Base-by-base conservation (phyloP, 116 monocot species). In the Zostera marina region DNA sequence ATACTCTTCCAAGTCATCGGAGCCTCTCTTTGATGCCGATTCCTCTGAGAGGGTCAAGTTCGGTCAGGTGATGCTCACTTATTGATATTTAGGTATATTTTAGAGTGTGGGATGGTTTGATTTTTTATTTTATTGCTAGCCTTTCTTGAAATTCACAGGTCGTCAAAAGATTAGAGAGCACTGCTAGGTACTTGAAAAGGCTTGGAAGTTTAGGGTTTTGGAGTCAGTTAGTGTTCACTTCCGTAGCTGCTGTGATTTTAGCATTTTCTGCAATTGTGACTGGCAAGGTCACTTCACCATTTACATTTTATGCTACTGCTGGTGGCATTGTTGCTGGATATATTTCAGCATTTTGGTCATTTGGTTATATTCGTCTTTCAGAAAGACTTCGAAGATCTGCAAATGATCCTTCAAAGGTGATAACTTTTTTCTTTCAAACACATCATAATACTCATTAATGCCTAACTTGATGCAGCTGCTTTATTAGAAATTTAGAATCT, bases 301-400 rank as follows among this genome's bases (percentile, higher is more conserved):
- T 72, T 52, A 98, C 98, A 67, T 98, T 98, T 65, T 90, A 86
- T 69, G 67, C 90, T 11, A 98, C 98, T 66, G 69, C 90, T 63
- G 83, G 62, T 32, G 81, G 89, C 46, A 83, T 98, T 71, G 86
- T 73, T 48, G 90, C 90, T 40, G 90, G 90, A 61, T 98, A 90
- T 73, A 70, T 98, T 9, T 98, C 98, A 13, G 82, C 86, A 10
- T 98, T 90, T 67, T 85, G 90, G 98, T 86, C 90, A 42, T 98
- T 90, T 81, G 90, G 98, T 47, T 98, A 98, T 52, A 90, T 98
- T 43, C 86, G 98, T 46, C 62, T 90, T 41, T 86, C 98, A 59
- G 90, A 98, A 72, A 77, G 79, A 60, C 90, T 98, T 54, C 63
- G 64, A 54, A 82, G 73, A 72, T 86, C 86, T 23, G 90, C 86